Conservation (phyloP, 2,329 filamentous ascomycete genomes). For the Trichoderma sp. region DNA sequence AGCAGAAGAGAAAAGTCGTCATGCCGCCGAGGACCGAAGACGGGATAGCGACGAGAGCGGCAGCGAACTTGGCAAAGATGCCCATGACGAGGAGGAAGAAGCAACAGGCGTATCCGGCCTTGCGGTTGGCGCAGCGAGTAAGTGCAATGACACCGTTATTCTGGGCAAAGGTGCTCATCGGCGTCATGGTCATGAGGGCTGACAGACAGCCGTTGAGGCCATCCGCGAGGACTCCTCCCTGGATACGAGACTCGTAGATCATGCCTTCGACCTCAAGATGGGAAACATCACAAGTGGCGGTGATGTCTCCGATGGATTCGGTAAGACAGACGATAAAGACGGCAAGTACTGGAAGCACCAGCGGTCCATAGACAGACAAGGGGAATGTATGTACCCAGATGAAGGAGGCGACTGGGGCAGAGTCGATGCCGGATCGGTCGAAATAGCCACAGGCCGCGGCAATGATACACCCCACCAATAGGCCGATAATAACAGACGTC, state of each 20-base stretch:
- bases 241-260: conserved; percentile 73
- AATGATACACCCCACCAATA: conserved; percentile 75
- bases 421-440: conserved; percentile 68
- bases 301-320: conserved; percentile 79
- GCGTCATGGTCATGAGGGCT: conserved; percentile 75
- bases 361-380: conserved; percentile 68
- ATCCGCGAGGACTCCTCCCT: conserved; percentile 77
- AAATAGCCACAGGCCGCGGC: conserved; percentile 79
- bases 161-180: conserved; percentile 79
- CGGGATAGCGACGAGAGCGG: conserved; percentile 75
- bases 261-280: conserved; percentile 71
- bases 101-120: conserved; percentile 76
- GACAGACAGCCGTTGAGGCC: conserved; percentile 75
- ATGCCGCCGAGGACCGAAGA: conserved; percentile 66
- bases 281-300: conserved; percentile 79
- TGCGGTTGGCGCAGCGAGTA: conserved; percentile 78
- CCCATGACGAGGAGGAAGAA: conserved; percentile 80
- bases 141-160: conserved; percentile 85
- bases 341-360: conserved; percentile 70
- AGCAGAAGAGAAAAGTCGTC: conserved; percentile 78
- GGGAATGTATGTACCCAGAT: conserved; percentile 79
- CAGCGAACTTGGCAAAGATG: conserved; percentile 80
- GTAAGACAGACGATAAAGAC: conserved; percentile 74
- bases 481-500: conserved; percentile 71
- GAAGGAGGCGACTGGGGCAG: conserved; percentile 71